These are phyloP conservation scores for Fusarium hainanense DNA, from an alignment of 2,329 filamentous ascomycete genomes.

Conservation along the genomic window DNA sequence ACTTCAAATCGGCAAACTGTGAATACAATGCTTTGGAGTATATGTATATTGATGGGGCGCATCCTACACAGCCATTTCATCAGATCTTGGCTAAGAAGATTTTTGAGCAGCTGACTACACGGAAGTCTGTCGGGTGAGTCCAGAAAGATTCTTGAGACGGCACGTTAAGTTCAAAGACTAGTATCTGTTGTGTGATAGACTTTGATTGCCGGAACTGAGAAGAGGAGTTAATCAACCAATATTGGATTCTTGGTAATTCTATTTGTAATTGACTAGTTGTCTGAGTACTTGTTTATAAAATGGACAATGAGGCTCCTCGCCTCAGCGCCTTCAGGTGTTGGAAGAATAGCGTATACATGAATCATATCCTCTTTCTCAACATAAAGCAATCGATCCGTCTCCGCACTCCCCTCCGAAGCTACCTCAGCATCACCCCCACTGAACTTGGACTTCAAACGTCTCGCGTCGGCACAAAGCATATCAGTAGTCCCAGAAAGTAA, in stretches of 20 bases:
- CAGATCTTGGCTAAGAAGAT: slow-evolving; percentile 15
- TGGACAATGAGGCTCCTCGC: background rate
- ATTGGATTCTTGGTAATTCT: background rate
- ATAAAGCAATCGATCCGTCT: background rate
- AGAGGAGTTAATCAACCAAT: background rate
- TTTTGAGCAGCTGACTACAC: background rate
- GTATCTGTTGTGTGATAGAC: background rate
- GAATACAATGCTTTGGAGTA: slow-evolving; percentile 14
- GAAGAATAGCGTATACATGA: slow-evolving; percentile 9
- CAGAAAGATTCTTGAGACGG: background rate
- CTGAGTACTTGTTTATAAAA: slow-evolving; percentile 4
- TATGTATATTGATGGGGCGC: slow-evolving; percentile 24
- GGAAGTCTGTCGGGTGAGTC: background rate
- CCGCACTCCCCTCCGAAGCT: background rate
- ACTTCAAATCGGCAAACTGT: slow-evolving; percentile 10
- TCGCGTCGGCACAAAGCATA: slow-evolving; percentile 1
- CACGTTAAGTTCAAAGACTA: background rate
- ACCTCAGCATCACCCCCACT: background rate
- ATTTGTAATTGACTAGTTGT: background rate
- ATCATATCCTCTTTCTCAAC: slow-evolving; percentile 4
- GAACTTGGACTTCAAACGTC: slow-evolving; percentile 8
- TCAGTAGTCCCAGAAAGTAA: background rate
- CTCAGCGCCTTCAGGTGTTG: slow-evolving; percentile 1
- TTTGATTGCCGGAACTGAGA: background rate
- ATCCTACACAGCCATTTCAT: slow-evolving; percentile 20